phyloP scores from a whole-genome alignment of 768 basidiomycete genomes.

The Neoboletus magnificus region DNA sequence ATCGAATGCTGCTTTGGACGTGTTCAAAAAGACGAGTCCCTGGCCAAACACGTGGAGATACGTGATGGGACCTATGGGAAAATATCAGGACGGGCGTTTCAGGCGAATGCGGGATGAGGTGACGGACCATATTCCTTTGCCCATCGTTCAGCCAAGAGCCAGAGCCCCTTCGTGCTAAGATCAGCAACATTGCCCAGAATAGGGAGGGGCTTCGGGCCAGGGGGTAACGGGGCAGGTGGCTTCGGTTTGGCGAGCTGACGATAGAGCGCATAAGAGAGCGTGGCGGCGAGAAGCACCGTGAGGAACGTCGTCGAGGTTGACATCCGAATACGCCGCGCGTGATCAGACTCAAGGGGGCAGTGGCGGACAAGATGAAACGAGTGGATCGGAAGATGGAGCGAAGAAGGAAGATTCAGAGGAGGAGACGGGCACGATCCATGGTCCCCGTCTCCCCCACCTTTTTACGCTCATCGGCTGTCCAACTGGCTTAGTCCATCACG shows the following conservation, averaged over 20 bases:
- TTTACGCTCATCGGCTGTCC: constrained; percentile 9
- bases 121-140: constrained; percentile 58
- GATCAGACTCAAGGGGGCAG: neutral
- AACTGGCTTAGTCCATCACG: neutral
- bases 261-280: constrained; percentile 17
- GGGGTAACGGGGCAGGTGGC: constrained; percentile 46
- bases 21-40: constrained; percentile 65
- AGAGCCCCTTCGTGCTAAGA: constrained; percentile 58
- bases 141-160: constrained; percentile 62
- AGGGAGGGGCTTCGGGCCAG: constrained; percentile 66
- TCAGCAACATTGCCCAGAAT: constrained; percentile 63
- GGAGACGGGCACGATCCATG: neutral
- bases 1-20: constrained; percentile 54
- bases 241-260: constrained; percentile 11
- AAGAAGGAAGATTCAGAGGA: constrained; percentile 19
- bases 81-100: neutral
- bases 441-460: constrained; percentile 1
- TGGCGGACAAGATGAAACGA: neutral
- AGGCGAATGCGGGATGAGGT: neutral
- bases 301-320: constrained; percentile 4
- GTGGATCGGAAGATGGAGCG: constrained; percentile 14
- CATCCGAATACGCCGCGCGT: constrained; percentile 13
- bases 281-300: constrained; percentile 20
- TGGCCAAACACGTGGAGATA: constrained; percentile 66
- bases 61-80: constrained; percentile 49